Evolutionary conservation across 768 basidiomycete genomes (phyloP).

Genomic region (Lyophyllum decastes): DNA sequence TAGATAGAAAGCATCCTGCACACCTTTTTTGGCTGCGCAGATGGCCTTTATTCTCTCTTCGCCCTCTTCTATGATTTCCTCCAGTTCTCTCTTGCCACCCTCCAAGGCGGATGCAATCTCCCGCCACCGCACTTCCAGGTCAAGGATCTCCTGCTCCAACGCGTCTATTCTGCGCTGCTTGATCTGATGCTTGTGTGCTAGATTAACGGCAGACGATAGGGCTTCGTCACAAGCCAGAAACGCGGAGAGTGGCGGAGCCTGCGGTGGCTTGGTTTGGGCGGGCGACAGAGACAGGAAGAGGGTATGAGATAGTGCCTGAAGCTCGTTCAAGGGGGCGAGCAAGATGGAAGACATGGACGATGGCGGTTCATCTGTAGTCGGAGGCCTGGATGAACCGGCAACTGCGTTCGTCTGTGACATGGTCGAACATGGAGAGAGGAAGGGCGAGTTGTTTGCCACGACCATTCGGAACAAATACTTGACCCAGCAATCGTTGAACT

Average conservation of each 20-base stretch:
- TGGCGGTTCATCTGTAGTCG: slow-evolving; percentile 6
- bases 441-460: slow-evolving; percentile 15
- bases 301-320: slow-evolving; percentile 64
- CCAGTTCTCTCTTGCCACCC: slow-evolving; percentile 66
- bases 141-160: slow-evolving; percentile 70
- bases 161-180: slow-evolving; percentile 75
- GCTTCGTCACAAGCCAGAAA: slow-evolving; percentile 66
- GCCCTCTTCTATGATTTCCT: slow-evolving; percentile 73
- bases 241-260: slow-evolving; percentile 55
- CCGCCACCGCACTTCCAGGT: slow-evolving; percentile 67
- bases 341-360: slow-evolving; percentile 64
- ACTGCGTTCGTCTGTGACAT: slow-evolving; percentile 16
- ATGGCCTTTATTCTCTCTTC: slow-evolving; percentile 71
- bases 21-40: slow-evolving; percentile 71
- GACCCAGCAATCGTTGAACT: neutral
- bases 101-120: slow-evolving; percentile 67
- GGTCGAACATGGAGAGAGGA: neutral
- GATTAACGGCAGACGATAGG: slow-evolving; percentile 64
- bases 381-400: slow-evolving; percentile 12
- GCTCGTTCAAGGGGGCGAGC: slow-evolving; percentile 58
- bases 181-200: slow-evolving; percentile 72
- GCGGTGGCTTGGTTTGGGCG: slow-evolving; percentile 60
- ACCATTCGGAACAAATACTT: slow-evolving; percentile 8
- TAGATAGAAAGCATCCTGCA: slow-evolving; percentile 14
- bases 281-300: slow-evolving; percentile 78